Evolutionary conservation across 129 eudicot genomes (phyloP).

Genomic region (Pulicaria dysenterica): DNA sequence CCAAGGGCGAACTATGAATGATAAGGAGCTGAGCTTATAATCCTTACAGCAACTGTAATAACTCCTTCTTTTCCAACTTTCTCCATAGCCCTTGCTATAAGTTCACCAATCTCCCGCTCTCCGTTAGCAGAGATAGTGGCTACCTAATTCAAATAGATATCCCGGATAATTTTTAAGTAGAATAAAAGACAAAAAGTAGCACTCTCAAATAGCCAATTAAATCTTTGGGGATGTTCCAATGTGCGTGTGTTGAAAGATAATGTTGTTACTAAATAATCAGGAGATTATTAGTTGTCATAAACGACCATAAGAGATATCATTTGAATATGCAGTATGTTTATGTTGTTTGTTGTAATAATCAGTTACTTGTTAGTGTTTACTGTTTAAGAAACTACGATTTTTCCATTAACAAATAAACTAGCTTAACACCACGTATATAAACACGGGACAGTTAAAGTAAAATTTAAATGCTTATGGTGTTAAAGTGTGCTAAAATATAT

Average conservation of each 20-base stretch:
- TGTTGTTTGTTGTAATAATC: neutral
- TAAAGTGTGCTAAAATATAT: no score
- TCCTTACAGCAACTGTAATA: slow-evolving; percentile 82
- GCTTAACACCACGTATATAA: no score
- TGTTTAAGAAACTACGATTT: neutral
- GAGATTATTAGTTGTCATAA: neutral
- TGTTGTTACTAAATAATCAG: neutral
- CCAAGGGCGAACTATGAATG: neutral
- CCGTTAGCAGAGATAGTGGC: slow-evolving; percentile 97
- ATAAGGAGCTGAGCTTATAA: neutral
- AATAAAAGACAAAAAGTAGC: neutral
- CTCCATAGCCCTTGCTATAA: slow-evolving; percentile 91
- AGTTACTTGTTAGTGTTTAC: neutral
- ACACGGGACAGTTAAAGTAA: no score
- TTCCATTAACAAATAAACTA: no score
- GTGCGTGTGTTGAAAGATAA: neutral
- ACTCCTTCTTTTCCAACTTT: slow-evolving; percentile 98
- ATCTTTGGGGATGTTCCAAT: neutral
- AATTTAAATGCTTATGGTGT: no score
- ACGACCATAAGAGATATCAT: neutral
- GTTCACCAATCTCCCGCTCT: slow-evolving; percentile 88
- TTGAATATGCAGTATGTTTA: neutral
- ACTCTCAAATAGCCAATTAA: neutral
- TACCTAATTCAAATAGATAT: slow-evolving; percentile 46
- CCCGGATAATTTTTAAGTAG: neutral